Base-by-base conservation (phyloP, 2,329 filamentous ascomycete genomes). In the Penicillium sp. region DNA sequence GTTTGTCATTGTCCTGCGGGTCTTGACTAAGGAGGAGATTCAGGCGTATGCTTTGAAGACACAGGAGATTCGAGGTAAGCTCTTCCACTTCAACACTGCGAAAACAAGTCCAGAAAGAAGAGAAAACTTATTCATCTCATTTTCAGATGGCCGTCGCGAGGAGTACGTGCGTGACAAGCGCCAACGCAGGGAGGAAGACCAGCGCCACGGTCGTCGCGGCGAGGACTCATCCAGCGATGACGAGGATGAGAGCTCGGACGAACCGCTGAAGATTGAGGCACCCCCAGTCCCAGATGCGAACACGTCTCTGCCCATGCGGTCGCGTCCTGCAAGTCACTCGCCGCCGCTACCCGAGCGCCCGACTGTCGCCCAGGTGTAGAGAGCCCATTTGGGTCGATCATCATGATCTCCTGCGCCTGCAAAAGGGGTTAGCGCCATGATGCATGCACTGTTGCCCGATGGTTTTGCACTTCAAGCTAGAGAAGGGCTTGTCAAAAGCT, bases 1-100 rank as follows among this genome's bases (percentile, higher is more conserved):
- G 71, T 96, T 92, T 75, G 92, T 98, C 60, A 96, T 97, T 74
- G 92, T 97, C 2, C 82, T 98, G 57, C 84, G 93, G 57, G 94
- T 97, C 7, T 76, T 98, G 72, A 90, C 87, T 50, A 91, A 90
- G 75, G 91, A 96, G 67, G 92, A 98, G 71, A 96, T 98, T 57
- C 90, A 96, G 75, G 88, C 87, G 37, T 92, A 96, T 72, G 92
- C 92, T 12, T 85, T 88, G 63, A 89, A 89, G 51, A 97, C 94
- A 10, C 87, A 88, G 65, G 86, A 91, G 71, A 86, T 97, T 62
- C 85, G 92, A 86, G 90, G 90, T 91, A 81, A 71, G 84, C 75
- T 59, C 15, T 38, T 14, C 6, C 54, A 14, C 52, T 39, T n/a
- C 25, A 10, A 25, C 1, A 17, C 4, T 55, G 45, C 22, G 31